A percentile compares a stretch with the other conserved stretches of the same genome.
Conservation (phyloP, 2,329 filamentous ascomycete species). For the Didymellaceae sp. region DNA sequence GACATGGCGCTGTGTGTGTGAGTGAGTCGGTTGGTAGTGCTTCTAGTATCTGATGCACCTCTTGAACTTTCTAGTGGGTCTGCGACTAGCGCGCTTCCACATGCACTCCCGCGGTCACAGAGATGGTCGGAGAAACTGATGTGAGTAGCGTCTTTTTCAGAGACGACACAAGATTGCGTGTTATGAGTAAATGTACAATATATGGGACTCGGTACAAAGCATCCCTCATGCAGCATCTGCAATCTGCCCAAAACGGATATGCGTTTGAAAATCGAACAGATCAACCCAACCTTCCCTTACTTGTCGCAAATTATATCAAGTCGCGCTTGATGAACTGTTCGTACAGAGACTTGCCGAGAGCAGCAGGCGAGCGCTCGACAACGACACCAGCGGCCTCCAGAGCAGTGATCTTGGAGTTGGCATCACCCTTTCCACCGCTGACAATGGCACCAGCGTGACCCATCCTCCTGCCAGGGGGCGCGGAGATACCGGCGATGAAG, state of each 20-base stretch:
- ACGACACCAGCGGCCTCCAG: constrained; percentile 92
- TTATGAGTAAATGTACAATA: constrained; percentile 48
- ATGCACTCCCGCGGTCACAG: constrained; percentile 10
- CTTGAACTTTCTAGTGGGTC: constrained; percentile 27
- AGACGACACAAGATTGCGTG: constrained; percentile 37
- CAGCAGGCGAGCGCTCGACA: constrained; percentile 82
- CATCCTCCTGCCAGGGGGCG: constrained; percentile 95
- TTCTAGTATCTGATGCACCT: background rate
- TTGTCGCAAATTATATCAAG: constrained; percentile 71
- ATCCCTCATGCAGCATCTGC: constrained; percentile 28
- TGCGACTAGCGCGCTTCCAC: constrained; percentile 10
- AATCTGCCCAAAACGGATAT: constrained; percentile 25
- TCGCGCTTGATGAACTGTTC: constrained; percentile 96
- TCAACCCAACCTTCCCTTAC: constrained; percentile 16
- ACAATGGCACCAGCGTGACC: constrained; percentile 99
- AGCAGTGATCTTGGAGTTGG: constrained; percentile 96
- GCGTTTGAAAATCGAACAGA: constrained; percentile 31
- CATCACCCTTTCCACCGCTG: constrained; percentile 94
- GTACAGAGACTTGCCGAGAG: constrained; percentile 90
- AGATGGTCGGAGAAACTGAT: background rate
- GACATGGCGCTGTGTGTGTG: constrained; percentile 33
- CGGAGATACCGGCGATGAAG: constrained; percentile 98
- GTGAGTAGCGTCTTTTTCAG: constrained; percentile 16
- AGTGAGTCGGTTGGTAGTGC: background rate
- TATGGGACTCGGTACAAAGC: constrained; percentile 25